Conservation (phyloP, 768 basidiomycete genomes). For the Boletus rufocinnamomeus region DNA sequence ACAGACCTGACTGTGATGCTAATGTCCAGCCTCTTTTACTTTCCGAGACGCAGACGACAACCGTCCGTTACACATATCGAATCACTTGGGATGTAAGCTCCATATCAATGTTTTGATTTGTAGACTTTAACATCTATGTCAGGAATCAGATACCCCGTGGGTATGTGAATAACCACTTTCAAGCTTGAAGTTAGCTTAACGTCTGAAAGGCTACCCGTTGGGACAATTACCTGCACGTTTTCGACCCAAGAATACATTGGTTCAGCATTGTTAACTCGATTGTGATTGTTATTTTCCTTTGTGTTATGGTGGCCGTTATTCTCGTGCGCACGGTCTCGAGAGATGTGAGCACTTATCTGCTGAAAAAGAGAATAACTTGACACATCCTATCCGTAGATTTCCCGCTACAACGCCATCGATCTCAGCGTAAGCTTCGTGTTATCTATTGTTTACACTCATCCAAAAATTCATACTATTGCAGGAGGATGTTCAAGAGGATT, state of each 20-base stretch:
- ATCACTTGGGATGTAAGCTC: conserved; percentile 79
- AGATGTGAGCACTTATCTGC: conserved; percentile 56
- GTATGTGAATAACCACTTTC: conserved; percentile 36
- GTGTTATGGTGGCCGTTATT: conserved; percentile 92
- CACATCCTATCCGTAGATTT: conserved; percentile 15
- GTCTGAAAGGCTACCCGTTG: conserved; percentile 80
- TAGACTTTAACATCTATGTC: conserved; percentile 5
- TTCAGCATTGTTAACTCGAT: conserved; percentile 93
- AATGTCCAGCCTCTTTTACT: conserved; percentile 54
- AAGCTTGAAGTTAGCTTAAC: conserved; percentile 11
- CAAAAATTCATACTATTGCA: conserved; percentile 29
- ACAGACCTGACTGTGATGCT: conserved; percentile 52
- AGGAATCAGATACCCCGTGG: conserved; percentile 89
- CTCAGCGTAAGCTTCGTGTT: conserved; percentile 60
- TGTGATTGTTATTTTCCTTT: conserved; percentile 88
- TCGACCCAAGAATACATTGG: conserved; percentile 95
- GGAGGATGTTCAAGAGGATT: conserved; percentile 98
- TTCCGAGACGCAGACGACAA: conserved; percentile 58
- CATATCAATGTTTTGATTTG: not conserved
- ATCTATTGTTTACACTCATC: not conserved
- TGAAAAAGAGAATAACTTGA: not conserved
- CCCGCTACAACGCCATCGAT: conserved; percentile 92
- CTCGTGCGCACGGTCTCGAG: conserved; percentile 82
- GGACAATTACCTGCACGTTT: conserved; percentile 95
- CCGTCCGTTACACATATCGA: conserved; percentile 83